Evolutionary conservation across 345 rosid species (phyloP).

Genomic region (Passiflora organensis): DNA sequence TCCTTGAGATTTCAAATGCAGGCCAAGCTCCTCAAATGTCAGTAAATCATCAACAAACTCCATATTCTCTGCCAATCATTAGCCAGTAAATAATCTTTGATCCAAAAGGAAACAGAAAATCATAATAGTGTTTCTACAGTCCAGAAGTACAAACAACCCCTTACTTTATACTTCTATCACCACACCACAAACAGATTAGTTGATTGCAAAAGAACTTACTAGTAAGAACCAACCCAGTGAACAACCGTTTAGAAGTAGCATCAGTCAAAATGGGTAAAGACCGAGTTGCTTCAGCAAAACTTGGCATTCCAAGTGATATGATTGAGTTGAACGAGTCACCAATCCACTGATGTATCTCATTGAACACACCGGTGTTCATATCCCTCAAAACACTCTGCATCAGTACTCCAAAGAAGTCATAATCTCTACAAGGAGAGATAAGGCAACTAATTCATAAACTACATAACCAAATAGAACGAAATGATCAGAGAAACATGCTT

Average conservation of each 20-base stretch:
- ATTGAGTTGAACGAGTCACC: conserved; percentile 49
- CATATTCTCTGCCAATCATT: conserved; percentile 63
- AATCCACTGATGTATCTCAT: conserved; percentile 66
- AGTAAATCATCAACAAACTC: conserved; percentile 88
- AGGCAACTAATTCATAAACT: neutral
- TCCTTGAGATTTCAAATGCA: conserved; percentile 65
- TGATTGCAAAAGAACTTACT: conserved; percentile 48
- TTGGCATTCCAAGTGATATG: conserved; percentile 35
- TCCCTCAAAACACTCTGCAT: conserved; percentile 70
- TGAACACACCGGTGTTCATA: conserved; percentile 41
- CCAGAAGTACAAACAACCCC: neutral
- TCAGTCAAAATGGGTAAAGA: conserved; percentile 55
- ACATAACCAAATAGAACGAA: neutral
- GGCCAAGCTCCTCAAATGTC: conserved; percentile 72
- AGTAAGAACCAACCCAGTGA: conserved; percentile 69
- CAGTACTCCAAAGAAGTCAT: neutral
- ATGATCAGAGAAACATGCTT: conserved; percentile 30
- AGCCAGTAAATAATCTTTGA: neutral
- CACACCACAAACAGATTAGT: conserved; percentile 8
- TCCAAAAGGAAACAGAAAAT: neutral
- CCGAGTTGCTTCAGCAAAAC: conserved; percentile 45
- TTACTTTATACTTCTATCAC: neutral
- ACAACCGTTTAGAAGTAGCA: conserved; percentile 57
- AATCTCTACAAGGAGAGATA: neutral
- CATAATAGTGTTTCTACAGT: no score